A percentile compares a stretch with the other conserved stretches of the same genome.
These are phyloP conservation scores for Calonectria honghensis DNA, from an alignment of 2,329 filamentous ascomycete genomes.

Conservation along the genomic window DNA sequence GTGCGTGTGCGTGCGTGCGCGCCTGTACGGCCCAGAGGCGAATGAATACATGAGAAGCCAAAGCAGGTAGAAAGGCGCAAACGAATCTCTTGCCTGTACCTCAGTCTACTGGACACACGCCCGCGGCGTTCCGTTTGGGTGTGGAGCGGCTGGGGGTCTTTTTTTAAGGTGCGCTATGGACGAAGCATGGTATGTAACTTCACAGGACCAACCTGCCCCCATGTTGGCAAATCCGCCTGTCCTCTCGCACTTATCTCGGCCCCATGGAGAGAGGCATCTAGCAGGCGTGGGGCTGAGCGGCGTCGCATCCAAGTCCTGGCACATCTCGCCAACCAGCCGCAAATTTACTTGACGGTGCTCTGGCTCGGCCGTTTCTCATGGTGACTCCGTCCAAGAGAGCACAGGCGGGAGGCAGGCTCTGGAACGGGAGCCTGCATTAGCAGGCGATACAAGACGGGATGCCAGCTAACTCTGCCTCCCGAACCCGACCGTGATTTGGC, in stretches of 20 bases:
- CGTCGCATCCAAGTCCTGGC: slow-evolving; percentile 49
- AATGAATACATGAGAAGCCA: slow-evolving; percentile 1
- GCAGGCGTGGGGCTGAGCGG: slow-evolving; percentile 45
- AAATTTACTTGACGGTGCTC: slow-evolving; percentile 49
- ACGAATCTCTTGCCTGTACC: slow-evolving; percentile 20
- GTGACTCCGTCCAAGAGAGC: slow-evolving; percentile 49
- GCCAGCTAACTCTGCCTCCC: slow-evolving; percentile 46
- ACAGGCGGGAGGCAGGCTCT: slow-evolving; percentile 53
- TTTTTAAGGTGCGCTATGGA: slow-evolving; percentile 19
- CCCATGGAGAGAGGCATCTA: slow-evolving; percentile 49
- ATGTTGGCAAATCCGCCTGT: slow-evolving; percentile 38
- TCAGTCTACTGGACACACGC: slow-evolving; percentile 15
- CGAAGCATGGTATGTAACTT: background rate
- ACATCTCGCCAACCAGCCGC: slow-evolving; percentile 51
- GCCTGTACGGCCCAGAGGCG: background rate
- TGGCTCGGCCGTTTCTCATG: slow-evolving; percentile 52
- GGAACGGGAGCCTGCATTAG: slow-evolving; percentile 56
- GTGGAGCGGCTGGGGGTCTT: slow-evolving; percentile 4
- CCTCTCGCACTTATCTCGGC: slow-evolving; percentile 43
- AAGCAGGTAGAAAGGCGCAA: background rate
- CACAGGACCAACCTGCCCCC: slow-evolving; percentile 8
- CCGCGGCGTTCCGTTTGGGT: slow-evolving; percentile 19
- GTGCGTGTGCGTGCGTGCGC: background rate
- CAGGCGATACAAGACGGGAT: slow-evolving; percentile 52
- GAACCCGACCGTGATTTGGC: slow-evolving; percentile 48